Base-by-base conservation (phyloP, 192 early-diverging fungal genomes). In the Coemansia sp. region DNA sequence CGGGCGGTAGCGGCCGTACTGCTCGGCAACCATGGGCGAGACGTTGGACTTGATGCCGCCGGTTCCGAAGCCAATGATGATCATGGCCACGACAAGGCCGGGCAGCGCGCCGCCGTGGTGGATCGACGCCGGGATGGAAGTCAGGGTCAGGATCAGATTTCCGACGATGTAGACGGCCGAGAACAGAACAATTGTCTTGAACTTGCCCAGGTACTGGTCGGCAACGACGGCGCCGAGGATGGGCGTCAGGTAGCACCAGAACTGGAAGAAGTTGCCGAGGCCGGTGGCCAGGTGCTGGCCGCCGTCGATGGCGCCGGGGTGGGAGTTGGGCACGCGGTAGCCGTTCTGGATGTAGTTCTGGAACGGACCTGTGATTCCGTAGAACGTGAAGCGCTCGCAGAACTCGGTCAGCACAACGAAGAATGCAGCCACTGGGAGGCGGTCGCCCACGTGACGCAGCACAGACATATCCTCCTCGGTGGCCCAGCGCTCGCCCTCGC, bases 1-100 rank as follows among this genome's bases (percentile, higher is more conserved):
- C n/a, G 85, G 66, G n/a, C 81, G 65, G 63, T 71, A 81, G 8
- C 68, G 77, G 4, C 55, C 56, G 57, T 80, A 80, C 70, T 92
- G 90, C 55, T 92, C 90, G 29, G 88, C 90, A 18, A 88, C 85
- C 72, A 92, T 77, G 25, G 90, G 84, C 4, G 87, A 75, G n/a
- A 92, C 90, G 62, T 89, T 89, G 25, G 86, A 52, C 64, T 92
- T 92, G 73, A 92, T 89, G 19, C 90, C 89, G 45, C 90, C 90
- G 24, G 88, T 89, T 50, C 84, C 90, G 10, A 89, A 54, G 43
- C 87, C 88, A 64, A 90, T 88, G n/a, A 88, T 73, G 27, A 89
- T 82, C 73, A 90, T 86, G 35, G 85, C 70, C 45, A 90, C 73
- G 42, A 90, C 42, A 28, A 90, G 64, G 38, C 89, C 87, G 5